phyloP scores from a whole-genome alignment of 352 stramenopile genomes.

The Globisporangium takayamanum region DNA sequence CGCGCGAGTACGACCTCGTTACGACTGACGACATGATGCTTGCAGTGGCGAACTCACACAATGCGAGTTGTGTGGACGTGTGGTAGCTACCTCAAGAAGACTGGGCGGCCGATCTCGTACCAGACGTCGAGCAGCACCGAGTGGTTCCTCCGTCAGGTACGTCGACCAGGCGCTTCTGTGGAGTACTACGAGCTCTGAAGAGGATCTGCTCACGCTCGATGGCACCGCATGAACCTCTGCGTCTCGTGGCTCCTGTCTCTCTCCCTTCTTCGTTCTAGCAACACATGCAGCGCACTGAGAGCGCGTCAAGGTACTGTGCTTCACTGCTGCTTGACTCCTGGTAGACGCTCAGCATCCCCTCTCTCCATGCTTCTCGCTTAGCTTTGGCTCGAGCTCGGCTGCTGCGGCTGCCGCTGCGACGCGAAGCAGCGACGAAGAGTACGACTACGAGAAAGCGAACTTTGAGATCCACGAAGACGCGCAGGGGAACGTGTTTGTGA shows the following conservation, averaged over 20 bases:
- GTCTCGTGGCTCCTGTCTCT: background rate
- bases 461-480: slow-evolving; percentile 92
- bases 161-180: background rate
- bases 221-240: too few species aligned
- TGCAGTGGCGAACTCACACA: background rate
- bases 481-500: slow-evolving; percentile 91
- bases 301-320: slow-evolving; percentile 33
- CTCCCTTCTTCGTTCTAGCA: slow-evolving; percentile 21
- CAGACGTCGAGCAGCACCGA: slow-evolving; percentile 76
- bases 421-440: slow-evolving; percentile 50
- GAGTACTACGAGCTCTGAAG: too few species aligned
- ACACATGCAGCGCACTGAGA: slow-evolving; percentile 65
- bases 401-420: background rate
- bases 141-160: slow-evolving; percentile 77
- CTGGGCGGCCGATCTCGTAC: slow-evolving; percentile 52
- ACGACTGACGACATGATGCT: background rate
- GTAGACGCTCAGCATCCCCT: background rate
- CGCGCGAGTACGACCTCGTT: slow-evolving; percentile 57
- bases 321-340: background rate
- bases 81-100: slow-evolving; percentile 66
- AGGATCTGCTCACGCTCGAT: too few species aligned
- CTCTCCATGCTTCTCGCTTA: slow-evolving; percentile 8
- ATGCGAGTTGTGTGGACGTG: background rate
- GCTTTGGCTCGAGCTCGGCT: slow-evolving; percentile 48
- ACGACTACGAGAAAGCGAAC: slow-evolving; percentile 85